Percentiles rank a stretch among this genome's conserved stretches.
phyloP scores from a whole-genome alignment of 176 grass and related monocot genomes.

The sorghum (Sorghum bicolor) region DNA sequence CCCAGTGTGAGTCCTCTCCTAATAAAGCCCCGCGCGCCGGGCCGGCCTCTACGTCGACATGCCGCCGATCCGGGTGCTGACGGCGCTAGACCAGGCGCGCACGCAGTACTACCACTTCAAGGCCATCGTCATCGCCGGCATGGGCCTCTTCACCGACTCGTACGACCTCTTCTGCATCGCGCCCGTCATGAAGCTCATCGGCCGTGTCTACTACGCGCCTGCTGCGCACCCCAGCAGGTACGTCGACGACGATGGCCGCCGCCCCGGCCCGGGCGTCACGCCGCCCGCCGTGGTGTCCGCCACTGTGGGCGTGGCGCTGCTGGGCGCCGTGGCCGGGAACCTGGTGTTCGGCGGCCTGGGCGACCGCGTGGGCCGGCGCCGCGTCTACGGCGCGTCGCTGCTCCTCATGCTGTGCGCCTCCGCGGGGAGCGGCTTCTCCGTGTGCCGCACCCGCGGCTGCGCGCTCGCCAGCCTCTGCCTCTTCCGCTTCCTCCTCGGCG shows the following conservation, averaged over 20 bases:
- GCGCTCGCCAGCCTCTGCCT: slow-evolving; percentile 63
- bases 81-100: slow-evolving; percentile 59
- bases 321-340: slow-evolving; percentile 57
- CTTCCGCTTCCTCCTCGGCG: slow-evolving; percentile 75
- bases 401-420: slow-evolving; percentile 59
- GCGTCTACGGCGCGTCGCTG: slow-evolving; percentile 59
- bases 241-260: background rate
- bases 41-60: background rate
- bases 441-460: slow-evolving; percentile 66
- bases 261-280: slow-evolving; percentile 14
- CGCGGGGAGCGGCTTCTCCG: slow-evolving; percentile 57
- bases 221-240: too few species aligned
- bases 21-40: background rate
- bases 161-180: slow-evolving; percentile 84
- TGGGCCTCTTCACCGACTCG: slow-evolving; percentile 86
- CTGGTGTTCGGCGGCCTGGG: slow-evolving; percentile 59
- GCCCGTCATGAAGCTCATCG: slow-evolving; percentile 62
- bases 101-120: slow-evolving; percentile 88
- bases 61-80: slow-evolving; percentile 37
- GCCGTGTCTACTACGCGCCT: slow-evolving; percentile 60
- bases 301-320: slow-evolving; percentile 55
- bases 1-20: background rate
- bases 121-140: slow-evolving; percentile 77
- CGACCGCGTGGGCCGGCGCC: slow-evolving; percentile 52
- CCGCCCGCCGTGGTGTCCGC: slow-evolving; percentile 58